These are phyloP conservation scores for Solanum appendiculatum DNA, from an alignment of 257 asterid genomes.

Conservation along the genomic window DNA sequence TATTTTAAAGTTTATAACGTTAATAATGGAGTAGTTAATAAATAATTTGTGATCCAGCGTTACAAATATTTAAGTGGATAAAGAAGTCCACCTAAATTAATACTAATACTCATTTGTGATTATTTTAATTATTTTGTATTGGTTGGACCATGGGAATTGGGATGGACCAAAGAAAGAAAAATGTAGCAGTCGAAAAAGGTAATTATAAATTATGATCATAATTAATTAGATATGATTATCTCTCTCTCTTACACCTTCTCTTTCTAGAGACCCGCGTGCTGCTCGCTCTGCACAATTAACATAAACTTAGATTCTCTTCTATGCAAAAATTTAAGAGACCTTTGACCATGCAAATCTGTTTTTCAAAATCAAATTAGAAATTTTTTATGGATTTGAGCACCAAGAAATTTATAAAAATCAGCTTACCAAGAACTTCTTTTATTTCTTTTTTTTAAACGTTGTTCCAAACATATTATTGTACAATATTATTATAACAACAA, in stretches of 20 bases:
- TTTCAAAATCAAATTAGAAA: background rate
- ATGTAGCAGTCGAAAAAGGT: background rate
- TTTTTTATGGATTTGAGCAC: background rate
- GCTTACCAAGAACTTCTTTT: background rate
- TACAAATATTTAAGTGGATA: background rate
- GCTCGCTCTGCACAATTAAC: background rate
- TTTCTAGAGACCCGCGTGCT: constrained; percentile 4
- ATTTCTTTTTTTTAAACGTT: background rate
- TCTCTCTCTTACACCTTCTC: background rate
- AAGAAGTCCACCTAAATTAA: background rate
- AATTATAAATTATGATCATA: background rate
- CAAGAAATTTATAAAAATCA: background rate
- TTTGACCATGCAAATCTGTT: background rate
- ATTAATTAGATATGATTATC: background rate
- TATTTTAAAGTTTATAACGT: background rate
- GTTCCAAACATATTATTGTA: background rate
- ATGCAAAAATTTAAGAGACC: background rate
- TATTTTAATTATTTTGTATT: background rate
- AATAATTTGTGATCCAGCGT: background rate
- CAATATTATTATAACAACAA: no score
- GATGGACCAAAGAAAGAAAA: background rate
- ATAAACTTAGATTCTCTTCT: background rate
- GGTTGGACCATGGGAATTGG: background rate
- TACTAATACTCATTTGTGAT: background rate
- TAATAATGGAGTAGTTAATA: background rate